Conservation (phyloP, 345 rosid genomes). For the Hibiscus trionum region DNA sequence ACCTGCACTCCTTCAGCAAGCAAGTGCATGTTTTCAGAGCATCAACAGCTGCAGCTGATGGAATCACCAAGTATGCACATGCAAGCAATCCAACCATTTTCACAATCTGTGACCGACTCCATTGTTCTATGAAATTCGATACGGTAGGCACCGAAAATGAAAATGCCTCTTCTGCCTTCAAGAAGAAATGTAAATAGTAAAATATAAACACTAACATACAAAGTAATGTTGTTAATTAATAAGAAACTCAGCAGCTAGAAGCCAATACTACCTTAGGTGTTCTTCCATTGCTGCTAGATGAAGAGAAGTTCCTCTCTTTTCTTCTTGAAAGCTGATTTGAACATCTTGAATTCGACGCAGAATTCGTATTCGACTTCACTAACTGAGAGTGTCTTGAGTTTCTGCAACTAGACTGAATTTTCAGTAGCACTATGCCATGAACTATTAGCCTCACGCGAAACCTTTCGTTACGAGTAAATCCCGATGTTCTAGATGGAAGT, state of each 20-base stretch:
- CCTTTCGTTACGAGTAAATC: constrained; percentile 20
- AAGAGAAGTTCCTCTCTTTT: constrained; percentile 30
- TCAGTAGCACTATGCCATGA: constrained; percentile 27
- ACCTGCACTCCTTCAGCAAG: constrained; percentile 91
- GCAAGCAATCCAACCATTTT: constrained; percentile 54
- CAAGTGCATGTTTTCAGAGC: constrained; percentile 93
- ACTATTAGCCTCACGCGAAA: constrained; percentile 25
- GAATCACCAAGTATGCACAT: constrained; percentile 53
- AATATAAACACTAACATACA: background rate
- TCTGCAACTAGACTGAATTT: constrained; percentile 25
- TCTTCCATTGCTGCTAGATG: constrained; percentile 6
- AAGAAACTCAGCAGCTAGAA: constrained; percentile 2
- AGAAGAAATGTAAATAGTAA: background rate
- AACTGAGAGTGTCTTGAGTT: constrained; percentile 21
- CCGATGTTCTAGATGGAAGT: constrained; percentile 23
- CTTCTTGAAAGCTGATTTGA: constrained; percentile 28
- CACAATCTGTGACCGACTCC: constrained; percentile 30
- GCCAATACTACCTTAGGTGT: constrained; percentile 29
- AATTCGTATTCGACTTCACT: constrained; percentile 17
- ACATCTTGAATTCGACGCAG: constrained; percentile 22
- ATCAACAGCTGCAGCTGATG: constrained; percentile 85
- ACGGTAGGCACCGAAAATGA: constrained; percentile 28
- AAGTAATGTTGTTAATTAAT: background rate
- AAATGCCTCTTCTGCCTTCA: constrained; percentile 30
- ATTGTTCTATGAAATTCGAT: constrained; percentile 27